Conservation (phyloP, 352 stramenopile species). For the Thalassiosira sp. region DNA sequence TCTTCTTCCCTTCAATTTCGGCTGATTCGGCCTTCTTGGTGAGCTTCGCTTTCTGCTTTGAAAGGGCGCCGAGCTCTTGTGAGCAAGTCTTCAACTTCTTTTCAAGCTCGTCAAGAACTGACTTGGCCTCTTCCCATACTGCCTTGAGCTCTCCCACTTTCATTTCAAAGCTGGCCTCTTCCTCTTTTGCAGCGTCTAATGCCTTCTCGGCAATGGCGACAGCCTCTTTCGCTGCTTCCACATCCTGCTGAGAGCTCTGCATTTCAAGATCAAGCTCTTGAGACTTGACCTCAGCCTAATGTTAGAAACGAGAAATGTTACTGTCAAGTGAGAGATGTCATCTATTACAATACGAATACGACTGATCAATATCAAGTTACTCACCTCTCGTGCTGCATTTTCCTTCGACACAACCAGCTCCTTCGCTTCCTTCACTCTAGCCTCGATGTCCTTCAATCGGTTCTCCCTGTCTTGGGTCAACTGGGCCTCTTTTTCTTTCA, state of each 20-base stretch:
- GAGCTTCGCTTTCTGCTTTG: conserved; percentile 84
- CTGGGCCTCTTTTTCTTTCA: conserved; percentile 82
- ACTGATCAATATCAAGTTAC: conserved; percentile 10
- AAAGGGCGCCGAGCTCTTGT: conserved; percentile 89
- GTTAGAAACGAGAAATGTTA: background rate
- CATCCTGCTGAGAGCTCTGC: conserved; percentile 72
- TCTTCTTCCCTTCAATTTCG: conserved; percentile 94
- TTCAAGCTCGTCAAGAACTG: conserved; percentile 64
- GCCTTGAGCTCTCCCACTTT: conserved; percentile 78
- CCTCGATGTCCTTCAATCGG: conserved; percentile 80
- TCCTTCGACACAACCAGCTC: conserved; percentile 67
- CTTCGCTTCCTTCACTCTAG: conserved; percentile 71
- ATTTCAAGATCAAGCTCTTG: conserved; percentile 79
- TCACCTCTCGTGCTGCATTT: conserved; percentile 72
- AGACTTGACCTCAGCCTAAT: conserved; percentile 63
- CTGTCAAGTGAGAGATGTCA: background rate
- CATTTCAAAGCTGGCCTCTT: conserved; percentile 68
- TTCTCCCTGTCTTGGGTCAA: conserved; percentile 81
- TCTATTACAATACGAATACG: background rate
- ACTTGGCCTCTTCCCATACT: conserved; percentile 81
- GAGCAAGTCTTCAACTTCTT: conserved; percentile 84
- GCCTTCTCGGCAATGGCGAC: conserved; percentile 68
- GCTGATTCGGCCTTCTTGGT: conserved; percentile 87
- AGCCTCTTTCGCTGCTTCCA: conserved; percentile 63
- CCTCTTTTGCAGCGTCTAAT: conserved; percentile 70